Conservation (phyloP, 495 filamentous ascomycete species). For the Trichoderma parareesei region DNA sequence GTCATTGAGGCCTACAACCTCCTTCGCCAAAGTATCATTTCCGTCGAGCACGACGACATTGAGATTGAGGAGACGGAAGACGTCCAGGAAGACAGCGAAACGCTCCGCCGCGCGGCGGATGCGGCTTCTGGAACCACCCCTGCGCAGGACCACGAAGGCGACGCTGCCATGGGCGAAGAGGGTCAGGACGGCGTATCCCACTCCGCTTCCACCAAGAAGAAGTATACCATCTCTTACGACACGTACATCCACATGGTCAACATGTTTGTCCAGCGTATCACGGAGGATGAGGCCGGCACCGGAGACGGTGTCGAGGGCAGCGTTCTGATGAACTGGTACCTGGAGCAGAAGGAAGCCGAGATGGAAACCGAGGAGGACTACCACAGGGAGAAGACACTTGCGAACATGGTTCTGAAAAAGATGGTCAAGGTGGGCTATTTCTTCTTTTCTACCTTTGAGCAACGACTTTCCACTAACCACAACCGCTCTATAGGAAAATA, state of each 20-base stretch:
- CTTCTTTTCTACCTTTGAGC: neutral
- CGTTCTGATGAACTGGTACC: constrained; percentile 80
- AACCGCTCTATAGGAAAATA: constrained; percentile 61
- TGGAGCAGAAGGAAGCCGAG: constrained; percentile 87
- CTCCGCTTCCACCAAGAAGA: constrained; percentile 38
- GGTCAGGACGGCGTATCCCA: constrained; percentile 18
- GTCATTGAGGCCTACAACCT: constrained; percentile 88
- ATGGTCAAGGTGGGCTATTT: constrained; percentile 78
- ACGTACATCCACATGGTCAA: constrained; percentile 91
- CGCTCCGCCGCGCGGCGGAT: constrained; percentile 31
- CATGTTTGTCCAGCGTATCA: constrained; percentile 66
- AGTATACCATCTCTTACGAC: constrained; percentile 90
- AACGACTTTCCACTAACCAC: constrained; percentile 13
- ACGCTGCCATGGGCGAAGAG: constrained; percentile 30
- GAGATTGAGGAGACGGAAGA: constrained; percentile 81
- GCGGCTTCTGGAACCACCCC: constrained; percentile 43
- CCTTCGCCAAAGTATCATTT: constrained; percentile 88
- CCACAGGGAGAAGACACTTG: constrained; percentile 63
- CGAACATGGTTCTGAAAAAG: constrained; percentile 84
- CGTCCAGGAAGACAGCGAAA: constrained; percentile 26
- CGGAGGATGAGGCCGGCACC: constrained; percentile 60
- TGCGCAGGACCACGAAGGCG: constrained; percentile 56
- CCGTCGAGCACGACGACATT: constrained; percentile 95
- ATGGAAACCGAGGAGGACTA: constrained; percentile 73
- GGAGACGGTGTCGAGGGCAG: constrained; percentile 90